A percentile compares a stretch with the other conserved stretches of the same genome.
Evolutionary conservation across 495 filamentous ascomycete genomes (phyloP).

Genomic region (Penicillium riverlandense): DNA sequence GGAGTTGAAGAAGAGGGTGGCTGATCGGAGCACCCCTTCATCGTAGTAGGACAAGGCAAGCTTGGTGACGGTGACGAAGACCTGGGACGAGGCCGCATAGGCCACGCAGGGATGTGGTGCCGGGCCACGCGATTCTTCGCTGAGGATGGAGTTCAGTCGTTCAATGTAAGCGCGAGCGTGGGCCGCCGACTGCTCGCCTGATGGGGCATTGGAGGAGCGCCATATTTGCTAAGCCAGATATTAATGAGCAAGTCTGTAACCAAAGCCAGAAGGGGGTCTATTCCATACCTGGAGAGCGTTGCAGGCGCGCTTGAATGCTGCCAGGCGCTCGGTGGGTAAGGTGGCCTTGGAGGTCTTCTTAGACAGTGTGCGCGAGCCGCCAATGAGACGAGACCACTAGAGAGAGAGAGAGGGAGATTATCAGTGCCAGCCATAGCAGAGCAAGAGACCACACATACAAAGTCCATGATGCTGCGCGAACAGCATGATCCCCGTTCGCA

Average conservation of each 20-base stretch:
- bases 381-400: constrained; percentile 86
- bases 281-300: constrained; percentile 69
- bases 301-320: constrained; percentile 84
- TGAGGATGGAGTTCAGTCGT: constrained; percentile 68
- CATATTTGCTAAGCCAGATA: constrained; percentile 61
- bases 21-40: constrained; percentile 71
- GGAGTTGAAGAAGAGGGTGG: constrained; percentile 77
- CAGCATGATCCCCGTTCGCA: constrained; percentile 25
- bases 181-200: constrained; percentile 42
- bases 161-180: constrained; percentile 51
- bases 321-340: constrained; percentile 78
- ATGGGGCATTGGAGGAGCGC: constrained; percentile 53
- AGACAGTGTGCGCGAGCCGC: constrained; percentile 62
- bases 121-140: constrained; percentile 81
- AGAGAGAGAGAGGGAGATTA: constrained; percentile 8
- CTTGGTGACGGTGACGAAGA: constrained; percentile 80
- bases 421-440: background rate
- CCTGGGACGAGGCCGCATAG: constrained; percentile 74
- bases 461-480: constrained; percentile 26
- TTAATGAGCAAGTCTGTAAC: constrained; percentile 2
- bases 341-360: constrained; percentile 53
- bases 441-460: constrained; percentile 21
- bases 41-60: constrained; percentile 73
- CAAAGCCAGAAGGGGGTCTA: background rate
- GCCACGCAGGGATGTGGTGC: constrained; percentile 82